phyloP scores from a whole-genome alignment of 192 early-diverging fungal genomes.

The Chytriomyces sp. region DNA sequence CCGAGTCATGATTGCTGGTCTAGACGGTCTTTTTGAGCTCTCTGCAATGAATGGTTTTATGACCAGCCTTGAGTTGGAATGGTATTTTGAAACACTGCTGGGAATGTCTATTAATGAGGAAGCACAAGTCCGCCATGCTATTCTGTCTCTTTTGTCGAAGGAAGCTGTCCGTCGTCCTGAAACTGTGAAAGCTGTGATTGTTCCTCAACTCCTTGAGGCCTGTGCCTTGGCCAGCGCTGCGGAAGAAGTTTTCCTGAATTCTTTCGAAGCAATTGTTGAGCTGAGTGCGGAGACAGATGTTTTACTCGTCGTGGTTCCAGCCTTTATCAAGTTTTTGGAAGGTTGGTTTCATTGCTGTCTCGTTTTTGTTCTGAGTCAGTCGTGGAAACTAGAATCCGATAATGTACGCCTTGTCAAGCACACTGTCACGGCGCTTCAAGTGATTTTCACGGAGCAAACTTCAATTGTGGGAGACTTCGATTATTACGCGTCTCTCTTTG shows the following conservation, averaged over 20 bases:
- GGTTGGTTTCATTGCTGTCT: background rate
- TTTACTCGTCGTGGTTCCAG: background rate
- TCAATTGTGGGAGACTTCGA: background rate
- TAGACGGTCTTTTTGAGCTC: constrained; percentile 67
- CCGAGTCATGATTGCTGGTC: constrained; percentile 74
- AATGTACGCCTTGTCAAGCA: background rate
- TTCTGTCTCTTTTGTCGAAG: background rate
- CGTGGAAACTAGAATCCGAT: background rate
- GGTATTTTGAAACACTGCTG: constrained; percentile 43
- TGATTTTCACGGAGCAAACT: constrained; percentile 17
- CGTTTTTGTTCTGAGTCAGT: background rate
- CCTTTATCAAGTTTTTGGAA: background rate
- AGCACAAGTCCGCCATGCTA: constrained; percentile 41
- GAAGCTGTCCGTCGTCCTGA: background rate
- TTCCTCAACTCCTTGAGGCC: constrained; percentile 24
- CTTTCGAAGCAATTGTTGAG: constrained; percentile 12
- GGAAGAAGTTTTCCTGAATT: constrained; percentile 11
- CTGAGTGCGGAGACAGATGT: constrained; percentile 1
- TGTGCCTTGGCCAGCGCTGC: background rate
- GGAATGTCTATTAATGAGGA: constrained; percentile 76
- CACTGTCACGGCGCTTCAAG: background rate
- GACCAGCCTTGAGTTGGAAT: constrained; percentile 13
- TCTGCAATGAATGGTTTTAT: constrained; percentile 1
- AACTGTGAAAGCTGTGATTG: background rate
- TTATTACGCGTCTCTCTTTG: background rate